Evolutionary conservation across 192 early-diverging fungal species (phyloP).

Genomic region (Pecoramyces ruminantium): DNA sequence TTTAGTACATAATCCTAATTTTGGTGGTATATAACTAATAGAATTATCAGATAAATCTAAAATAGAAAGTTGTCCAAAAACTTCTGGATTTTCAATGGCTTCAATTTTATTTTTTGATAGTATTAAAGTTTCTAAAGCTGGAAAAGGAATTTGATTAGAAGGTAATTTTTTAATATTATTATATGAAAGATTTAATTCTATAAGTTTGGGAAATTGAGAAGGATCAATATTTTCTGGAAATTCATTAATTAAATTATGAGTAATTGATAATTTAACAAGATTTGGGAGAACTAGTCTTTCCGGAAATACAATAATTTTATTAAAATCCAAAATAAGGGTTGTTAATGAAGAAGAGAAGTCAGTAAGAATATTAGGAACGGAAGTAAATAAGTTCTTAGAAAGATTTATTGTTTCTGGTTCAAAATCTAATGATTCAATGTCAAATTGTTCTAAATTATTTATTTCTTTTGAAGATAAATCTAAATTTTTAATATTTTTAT

Average conservation of each 20-base stretch:
- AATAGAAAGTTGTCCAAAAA: not conserved
- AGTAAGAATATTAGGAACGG: not conserved
- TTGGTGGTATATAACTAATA: not conserved
- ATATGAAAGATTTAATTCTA: not conserved
- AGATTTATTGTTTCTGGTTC: not conserved
- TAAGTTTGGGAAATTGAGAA: not conserved
- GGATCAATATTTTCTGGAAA: not conserved
- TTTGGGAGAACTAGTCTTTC: not conserved
- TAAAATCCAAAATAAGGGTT: not conserved
- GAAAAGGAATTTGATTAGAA: not conserved
- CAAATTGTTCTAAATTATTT: not conserved
- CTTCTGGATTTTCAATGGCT: not conserved
- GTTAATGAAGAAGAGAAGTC: not conserved
- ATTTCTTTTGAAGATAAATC: not conserved
- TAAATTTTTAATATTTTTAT: not conserved
- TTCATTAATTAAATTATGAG: not conserved
- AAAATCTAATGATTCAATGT: not conserved
- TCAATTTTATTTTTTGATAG: not conserved
- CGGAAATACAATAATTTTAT: not conserved
- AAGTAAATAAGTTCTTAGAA: not conserved
- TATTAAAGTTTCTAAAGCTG: not conserved
- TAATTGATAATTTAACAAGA: not conserved
- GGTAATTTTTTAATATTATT: not conserved
- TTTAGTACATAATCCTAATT: not conserved
- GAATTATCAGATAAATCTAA: not conserved